phyloP scores from a whole-genome alignment of 257 asterid species.

The Solanum gracilifrons region DNA sequence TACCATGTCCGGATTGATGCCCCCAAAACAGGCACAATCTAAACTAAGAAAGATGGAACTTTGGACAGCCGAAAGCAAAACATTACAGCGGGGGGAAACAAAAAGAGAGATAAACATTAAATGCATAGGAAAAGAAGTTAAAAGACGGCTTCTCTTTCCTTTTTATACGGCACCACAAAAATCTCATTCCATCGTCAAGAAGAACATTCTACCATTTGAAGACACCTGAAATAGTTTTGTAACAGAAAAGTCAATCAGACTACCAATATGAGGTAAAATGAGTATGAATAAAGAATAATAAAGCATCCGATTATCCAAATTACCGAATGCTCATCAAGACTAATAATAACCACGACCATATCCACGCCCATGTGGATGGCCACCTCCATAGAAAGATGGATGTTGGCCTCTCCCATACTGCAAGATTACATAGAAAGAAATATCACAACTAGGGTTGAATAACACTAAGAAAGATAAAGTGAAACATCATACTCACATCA shows the following conservation, averaged over 20 bases:
- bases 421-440: slow-evolving; percentile 6
- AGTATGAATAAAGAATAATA: neutral
- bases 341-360: slow-evolving; percentile 25
- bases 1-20: slow-evolving; percentile 7
- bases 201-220: slow-evolving; percentile 1
- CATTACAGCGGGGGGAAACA: neutral
- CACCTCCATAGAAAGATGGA: slow-evolving; percentile 26
- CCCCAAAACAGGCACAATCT: slow-evolving; percentile 11
- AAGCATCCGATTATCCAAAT: neutral
- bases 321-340: slow-evolving; percentile 23
- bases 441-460: neutral
- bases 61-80: neutral
- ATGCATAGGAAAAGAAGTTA: neutral
- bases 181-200: neutral
- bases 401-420: slow-evolving; percentile 32
- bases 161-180: neutral
- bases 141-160: neutral
- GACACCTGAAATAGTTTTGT: slow-evolving; percentile 6
- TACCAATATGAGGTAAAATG: neutral
- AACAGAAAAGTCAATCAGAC: slow-evolving; percentile 1
- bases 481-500: slow-evolving; percentile 26
- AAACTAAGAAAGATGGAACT: slow-evolving; percentile 12
- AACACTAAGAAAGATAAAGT: neutral
- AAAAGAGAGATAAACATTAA: neutral
- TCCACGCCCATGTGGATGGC: slow-evolving; percentile 34